These are phyloP conservation scores for Rheum nobile DNA, from an alignment of 148 eudicot species.

Conservation along the genomic window DNA sequence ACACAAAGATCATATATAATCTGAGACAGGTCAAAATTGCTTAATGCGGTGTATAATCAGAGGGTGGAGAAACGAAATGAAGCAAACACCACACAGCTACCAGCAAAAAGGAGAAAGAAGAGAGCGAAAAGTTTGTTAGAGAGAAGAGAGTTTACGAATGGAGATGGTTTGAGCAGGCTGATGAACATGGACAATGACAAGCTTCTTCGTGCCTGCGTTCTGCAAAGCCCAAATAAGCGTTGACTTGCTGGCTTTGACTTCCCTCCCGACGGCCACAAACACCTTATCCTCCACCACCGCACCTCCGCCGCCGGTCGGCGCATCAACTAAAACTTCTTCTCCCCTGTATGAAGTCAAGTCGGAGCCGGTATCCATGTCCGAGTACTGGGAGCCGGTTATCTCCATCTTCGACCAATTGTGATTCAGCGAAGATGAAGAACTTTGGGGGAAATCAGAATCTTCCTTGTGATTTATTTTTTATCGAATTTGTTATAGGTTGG, in stretches of 20 bases:
- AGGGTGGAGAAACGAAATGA: neutral
- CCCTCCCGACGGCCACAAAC: constrained; percentile 7
- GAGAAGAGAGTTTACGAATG: constrained; percentile 20
- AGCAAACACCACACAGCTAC: no score
- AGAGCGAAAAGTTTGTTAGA: neutral
- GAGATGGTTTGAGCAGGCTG: constrained; percentile 30
- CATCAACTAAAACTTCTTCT: constrained; percentile 20
- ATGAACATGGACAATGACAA: constrained; percentile 16
- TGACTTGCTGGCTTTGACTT: constrained; percentile 5
- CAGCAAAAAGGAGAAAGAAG: no score
- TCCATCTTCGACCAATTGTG: neutral
- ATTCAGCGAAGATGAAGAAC: neutral
- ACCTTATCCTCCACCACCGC: constrained; percentile 21
- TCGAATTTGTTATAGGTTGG: no score
- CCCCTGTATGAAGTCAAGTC: constrained; percentile 11
- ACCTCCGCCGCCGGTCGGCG: neutral
- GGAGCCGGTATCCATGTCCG: constrained; percentile 11
- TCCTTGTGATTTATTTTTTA: no score
- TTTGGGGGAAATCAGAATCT: no score
- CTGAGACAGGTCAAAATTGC: neutral
- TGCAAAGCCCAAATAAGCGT: constrained; percentile 7
- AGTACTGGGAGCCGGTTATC: constrained; percentile 5
- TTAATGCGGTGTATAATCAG: neutral
- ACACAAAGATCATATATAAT: neutral
- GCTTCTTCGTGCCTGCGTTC: constrained; percentile 1